Evolutionary conservation across 2,329 filamentous ascomycete species (phyloP), one percentile per base, ranked within the genome.

Genomic region (Coccinonectria pachysandricola): DNA sequence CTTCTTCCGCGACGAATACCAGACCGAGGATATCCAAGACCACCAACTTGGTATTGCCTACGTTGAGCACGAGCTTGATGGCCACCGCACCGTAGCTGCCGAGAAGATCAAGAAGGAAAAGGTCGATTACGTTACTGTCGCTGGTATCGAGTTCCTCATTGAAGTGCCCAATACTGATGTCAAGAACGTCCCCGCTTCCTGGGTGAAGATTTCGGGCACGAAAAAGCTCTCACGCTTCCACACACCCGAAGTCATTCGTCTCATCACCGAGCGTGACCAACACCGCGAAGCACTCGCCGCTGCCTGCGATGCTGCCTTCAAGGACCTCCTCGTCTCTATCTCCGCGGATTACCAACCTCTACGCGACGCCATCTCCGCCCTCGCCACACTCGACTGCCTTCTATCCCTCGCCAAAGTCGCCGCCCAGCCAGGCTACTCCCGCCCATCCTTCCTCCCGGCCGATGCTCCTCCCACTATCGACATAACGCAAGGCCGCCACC

Each of bases 191-290:
- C 91, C 91, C 1, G 88, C 91, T 4, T 92, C 84, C 0, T 98
- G 91, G 91, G 68, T 72, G 37, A 96, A 98, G 56, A 83, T 96
- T 45, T 92, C 81, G 31, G 87, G 88, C 25, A 98, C 91, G 6
- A 96, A 96, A 54, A 85, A 84, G 45, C 61, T 87, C 5, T 87
- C 85, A 0, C 78, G 91, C 32, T 98, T 96, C 54, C 91, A 98
- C 56, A 91, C 91, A 0, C 91, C 91, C 4, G 80, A 93, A 42
- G 84, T 95, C 13, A 68, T 93, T 24, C 74, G 75, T 35, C 68
- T 94, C 42, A 71, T 94, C 11, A 75, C 77, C 21, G 86, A 95
- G 56, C 75, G 91, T 21, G 91, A 96, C 52, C 88, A 95, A 46
- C 82, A 95, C 57, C 93, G 88, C 49, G 91, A 98, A 55, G 79